Conservation (phyloP, 805 yeast genomes). For the Lipomyces oligophaga region DNA sequence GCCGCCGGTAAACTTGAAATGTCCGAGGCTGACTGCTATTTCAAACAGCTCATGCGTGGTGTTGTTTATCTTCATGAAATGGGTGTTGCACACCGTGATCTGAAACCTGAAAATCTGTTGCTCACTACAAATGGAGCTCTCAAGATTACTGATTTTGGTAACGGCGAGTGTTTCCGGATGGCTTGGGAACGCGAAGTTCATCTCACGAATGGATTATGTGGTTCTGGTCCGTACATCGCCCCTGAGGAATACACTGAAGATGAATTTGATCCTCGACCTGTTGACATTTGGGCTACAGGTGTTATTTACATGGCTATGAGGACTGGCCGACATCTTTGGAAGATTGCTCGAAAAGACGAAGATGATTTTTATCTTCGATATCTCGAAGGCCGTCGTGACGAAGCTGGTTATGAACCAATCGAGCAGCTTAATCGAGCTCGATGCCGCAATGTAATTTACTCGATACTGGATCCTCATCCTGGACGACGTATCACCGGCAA, state of each 20-base stretch:
- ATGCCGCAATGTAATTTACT: constrained; percentile 88
- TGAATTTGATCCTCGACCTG: constrained; percentile 69
- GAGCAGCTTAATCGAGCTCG: constrained; percentile 79
- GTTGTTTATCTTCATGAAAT: constrained; percentile 80
- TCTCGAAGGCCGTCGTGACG: constrained; percentile 70
- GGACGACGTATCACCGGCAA: constrained; percentile 79
- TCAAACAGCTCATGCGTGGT: constrained; percentile 81
- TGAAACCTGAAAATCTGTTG: constrained; percentile 82
- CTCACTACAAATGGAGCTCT: constrained; percentile 62
- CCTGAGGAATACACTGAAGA: constrained; percentile 73
- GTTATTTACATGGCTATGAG: constrained; percentile 74
- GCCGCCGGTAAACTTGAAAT: constrained; percentile 52
- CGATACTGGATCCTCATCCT: constrained; percentile 90
- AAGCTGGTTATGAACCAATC: constrained; percentile 87
- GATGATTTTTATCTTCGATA: constrained; percentile 80
- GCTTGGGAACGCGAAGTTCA: constrained; percentile 81
- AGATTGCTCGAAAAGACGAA: constrained; percentile 63
- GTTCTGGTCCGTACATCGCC: constrained; percentile 87
- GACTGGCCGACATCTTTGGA: constrained; percentile 92
- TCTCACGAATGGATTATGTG: constrained; percentile 69
- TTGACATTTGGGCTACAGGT: constrained; percentile 89
- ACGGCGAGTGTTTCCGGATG: constrained; percentile 83
- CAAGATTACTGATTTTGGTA: constrained; percentile 83
- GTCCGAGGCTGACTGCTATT: constrained; percentile 79
- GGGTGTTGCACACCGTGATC: constrained; percentile 92